Base-by-base conservation (phyloP, 441 rosid genomes). In the Raphanus hybrid region DNA sequence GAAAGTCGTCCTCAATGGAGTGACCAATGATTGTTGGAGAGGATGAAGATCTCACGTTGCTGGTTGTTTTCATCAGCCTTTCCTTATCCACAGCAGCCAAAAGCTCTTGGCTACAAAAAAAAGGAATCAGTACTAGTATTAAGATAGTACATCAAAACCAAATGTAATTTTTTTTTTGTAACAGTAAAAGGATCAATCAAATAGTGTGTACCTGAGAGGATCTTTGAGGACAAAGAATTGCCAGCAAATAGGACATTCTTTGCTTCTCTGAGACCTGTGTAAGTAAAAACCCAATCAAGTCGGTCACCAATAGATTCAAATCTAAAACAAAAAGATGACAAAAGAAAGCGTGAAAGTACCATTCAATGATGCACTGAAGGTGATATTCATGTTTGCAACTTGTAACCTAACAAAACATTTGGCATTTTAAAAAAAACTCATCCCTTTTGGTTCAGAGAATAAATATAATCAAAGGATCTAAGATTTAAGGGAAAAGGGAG, bases 241-340 rank as follows among this genome's bases (percentile, higher is more conserved):
- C 97, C 94, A 94, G 71, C 94, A 94, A 69, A 94, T 91, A 1
- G 97, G 98, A 71, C 98, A 94, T 79, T 92, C 97, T 78, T 90
- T 86, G 89, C 97, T 92, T 89, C 98, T 89, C 77, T 94, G 95
- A 1, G 90, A 91, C 98, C 98, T 94, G 84, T 35, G 59, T 58
- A 35, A 35, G 39, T 5, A 73, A 6, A 64, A 12, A 1, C 2
- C 10, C 15, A 43, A 72, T 14, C 79, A 80, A 54, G 10, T 20
- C 62, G 16, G 10, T 20, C 62, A 20, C 32, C n/a, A 20, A 18
- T n/a, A n/a, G n/a, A n/a, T n/a, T n/a, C n/a, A n/a, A n/a, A n/a
- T n/a, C n/a, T n/a, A n/a, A n/a, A n/a, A n/a, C n/a, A n/a, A n/a
- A n/a, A n/a, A n/a, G n/a, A n/a, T n/a, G n/a, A n/a, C n/a, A n/a